phyloP scores from a whole-genome alignment of 2,329 filamentous ascomycete species.

The Colletotrichum sidae region DNA sequence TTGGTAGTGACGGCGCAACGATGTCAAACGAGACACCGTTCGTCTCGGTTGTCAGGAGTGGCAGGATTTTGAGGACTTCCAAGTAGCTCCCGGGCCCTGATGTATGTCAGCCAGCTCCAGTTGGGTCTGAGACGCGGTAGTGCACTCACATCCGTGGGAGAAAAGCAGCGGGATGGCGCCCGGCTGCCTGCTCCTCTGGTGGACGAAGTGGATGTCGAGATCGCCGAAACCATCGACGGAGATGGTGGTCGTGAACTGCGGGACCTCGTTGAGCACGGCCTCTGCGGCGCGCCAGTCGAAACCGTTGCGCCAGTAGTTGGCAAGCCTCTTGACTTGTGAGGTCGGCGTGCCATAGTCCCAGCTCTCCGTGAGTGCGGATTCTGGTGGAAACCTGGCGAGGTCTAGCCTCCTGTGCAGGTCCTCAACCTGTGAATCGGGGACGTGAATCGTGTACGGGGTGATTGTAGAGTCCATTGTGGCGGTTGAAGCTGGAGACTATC shows the following conservation, averaged over 20 bases:
- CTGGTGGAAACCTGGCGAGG: constrained; percentile 44
- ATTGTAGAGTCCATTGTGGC: constrained; percentile 40
- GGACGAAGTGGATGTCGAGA: constrained; percentile 73
- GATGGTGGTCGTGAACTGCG: constrained; percentile 67
- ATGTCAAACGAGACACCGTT: constrained; percentile 63
- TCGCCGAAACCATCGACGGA: constrained; percentile 67
- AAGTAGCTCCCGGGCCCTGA: constrained; percentile 74
- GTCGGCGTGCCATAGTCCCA: constrained; percentile 47
- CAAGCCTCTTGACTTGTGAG: constrained; percentile 49
- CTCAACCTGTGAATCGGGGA: constrained; percentile 47
- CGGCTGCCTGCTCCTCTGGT: constrained; percentile 62
- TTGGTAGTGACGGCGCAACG: constrained; percentile 68
- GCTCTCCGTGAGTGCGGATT: constrained; percentile 48
- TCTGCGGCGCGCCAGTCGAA: constrained; percentile 74
- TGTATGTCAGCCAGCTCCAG: not conserved
- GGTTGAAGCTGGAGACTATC: not conserved
- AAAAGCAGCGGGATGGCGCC: constrained; percentile 74
- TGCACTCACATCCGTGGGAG: constrained; percentile 68
- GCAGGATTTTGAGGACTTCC: constrained; percentile 73
- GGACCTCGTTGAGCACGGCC: constrained; percentile 66
- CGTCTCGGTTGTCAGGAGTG: constrained; percentile 51
- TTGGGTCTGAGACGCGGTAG: not conserved
- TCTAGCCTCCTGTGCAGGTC: constrained; percentile 47
- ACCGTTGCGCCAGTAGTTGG: constrained; percentile 52
- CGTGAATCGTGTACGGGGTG: constrained; percentile 48